Evolutionary conservation across 2,329 filamentous ascomycete species (phyloP).

Genomic region (Apiospora malaysiana): DNA sequence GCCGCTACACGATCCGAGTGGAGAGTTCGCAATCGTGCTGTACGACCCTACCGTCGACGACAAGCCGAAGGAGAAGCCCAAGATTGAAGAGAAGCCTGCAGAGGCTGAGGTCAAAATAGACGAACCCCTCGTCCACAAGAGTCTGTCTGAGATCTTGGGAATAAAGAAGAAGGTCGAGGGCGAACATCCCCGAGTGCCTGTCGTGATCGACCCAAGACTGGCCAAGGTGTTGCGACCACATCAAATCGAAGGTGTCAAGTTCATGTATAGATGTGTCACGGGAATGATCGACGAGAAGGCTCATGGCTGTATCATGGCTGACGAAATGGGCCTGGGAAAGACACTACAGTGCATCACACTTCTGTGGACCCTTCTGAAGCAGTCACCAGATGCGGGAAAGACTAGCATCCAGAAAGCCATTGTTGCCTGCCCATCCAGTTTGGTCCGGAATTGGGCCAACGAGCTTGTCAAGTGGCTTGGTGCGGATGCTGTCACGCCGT

Average conservation of each 20-base stretch:
- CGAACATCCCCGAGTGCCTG: constrained; percentile 86
- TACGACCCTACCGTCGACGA: constrained; percentile 95
- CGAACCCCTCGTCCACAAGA: constrained; percentile 88
- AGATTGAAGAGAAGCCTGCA: constrained; percentile 50
- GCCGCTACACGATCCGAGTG: constrained; percentile 89
- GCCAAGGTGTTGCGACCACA: constrained; percentile 92
- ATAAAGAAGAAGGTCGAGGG: constrained; percentile 88
- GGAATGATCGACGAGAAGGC: constrained; percentile 94
- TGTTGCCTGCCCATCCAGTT: constrained; percentile 93
- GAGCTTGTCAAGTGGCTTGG: constrained; percentile 97
- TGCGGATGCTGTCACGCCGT: constrained; percentile 86
- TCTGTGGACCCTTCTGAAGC: constrained; percentile 95
- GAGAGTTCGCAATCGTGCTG: constrained; percentile 94
- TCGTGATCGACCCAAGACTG: constrained; percentile 91
- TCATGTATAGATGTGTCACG: constrained; percentile 92
- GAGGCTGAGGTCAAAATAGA: constrained; percentile 64
- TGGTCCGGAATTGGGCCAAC: constrained; percentile 98
- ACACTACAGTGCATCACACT: constrained; percentile 96
- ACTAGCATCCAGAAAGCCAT: constrained; percentile 94
- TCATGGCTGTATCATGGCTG: constrained; percentile 98
- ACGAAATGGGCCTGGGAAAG: constrained; percentile 98
- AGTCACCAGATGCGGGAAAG: constrained; percentile 94
- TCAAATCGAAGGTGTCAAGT: constrained; percentile 98
- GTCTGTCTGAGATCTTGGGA: constrained; percentile 90
- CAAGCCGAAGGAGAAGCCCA: constrained; percentile 65